Evolutionary conservation across 1,139 yeast genomes (phyloP).

Genomic region (Zygoascus meyerae): DNA sequence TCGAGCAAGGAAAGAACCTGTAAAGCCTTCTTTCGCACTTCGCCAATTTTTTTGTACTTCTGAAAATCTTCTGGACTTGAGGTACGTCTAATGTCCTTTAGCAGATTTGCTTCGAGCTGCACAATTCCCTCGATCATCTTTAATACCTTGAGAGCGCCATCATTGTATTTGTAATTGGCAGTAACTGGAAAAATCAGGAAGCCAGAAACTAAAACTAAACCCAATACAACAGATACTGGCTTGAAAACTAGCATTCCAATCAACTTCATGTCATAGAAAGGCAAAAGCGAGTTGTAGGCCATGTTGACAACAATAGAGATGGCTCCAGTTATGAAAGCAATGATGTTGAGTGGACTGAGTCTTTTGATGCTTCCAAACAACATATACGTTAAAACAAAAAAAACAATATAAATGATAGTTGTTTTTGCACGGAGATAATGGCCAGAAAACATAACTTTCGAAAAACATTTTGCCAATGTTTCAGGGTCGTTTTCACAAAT

Average conservation of each 20-base stretch:
- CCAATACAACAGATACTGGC: constrained; percentile 27
- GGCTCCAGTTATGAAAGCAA: constrained; percentile 19
- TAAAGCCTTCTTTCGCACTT: neutral
- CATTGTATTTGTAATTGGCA: constrained; percentile 23
- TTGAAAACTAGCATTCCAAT: constrained; percentile 23
- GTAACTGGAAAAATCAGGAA: constrained; percentile 27
- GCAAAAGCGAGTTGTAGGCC: constrained; percentile 20
- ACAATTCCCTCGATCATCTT: constrained; percentile 14
- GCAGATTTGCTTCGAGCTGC: constrained; percentile 16
- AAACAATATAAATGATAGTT: constrained; percentile 26
- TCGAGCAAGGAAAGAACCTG: constrained; percentile 17
- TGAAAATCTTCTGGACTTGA: constrained; percentile 13
- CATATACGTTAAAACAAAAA: constrained; percentile 19
- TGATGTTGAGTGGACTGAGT: constrained; percentile 13
- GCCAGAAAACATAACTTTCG: constrained; percentile 22
- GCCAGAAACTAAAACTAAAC: constrained; percentile 20
- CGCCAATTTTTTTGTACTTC: constrained; percentile 12
- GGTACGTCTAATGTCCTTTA: constrained; percentile 18
- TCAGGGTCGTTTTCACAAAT: constrained; percentile 17
- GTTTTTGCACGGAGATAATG: constrained; percentile 21
- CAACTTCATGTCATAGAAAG: constrained; percentile 24
- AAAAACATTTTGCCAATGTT: constrained; percentile 17
- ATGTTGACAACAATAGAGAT: constrained; percentile 21
- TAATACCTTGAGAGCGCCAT: constrained; percentile 16
- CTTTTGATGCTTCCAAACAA: constrained; percentile 12